These are phyloP conservation scores for Yamadazyma akitaensis DNA, from an alignment of 805 yeast genomes.

Conservation along the genomic window DNA sequence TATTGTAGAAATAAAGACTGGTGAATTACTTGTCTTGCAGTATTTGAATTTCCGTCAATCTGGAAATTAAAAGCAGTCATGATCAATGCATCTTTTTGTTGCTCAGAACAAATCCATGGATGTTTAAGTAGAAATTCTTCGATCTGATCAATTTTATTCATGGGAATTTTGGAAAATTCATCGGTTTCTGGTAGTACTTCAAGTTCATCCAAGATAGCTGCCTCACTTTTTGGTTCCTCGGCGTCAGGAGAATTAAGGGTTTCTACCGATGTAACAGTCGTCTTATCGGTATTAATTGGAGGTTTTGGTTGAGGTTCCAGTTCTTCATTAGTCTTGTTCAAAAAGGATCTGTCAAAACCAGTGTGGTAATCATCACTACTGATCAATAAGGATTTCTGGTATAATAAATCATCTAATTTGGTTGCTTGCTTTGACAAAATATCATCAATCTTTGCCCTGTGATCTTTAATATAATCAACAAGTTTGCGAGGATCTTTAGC, in stretches of 20 bases:
- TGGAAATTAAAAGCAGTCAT: slow-evolving; percentile 91
- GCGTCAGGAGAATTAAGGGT: slow-evolving; percentile 16
- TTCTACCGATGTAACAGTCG: slow-evolving; percentile 29
- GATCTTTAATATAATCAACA: slow-evolving; percentile 47
- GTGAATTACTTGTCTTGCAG: slow-evolving; percentile 66
- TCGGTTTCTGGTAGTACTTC: slow-evolving; percentile 61
- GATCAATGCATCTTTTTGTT: slow-evolving; percentile 86
- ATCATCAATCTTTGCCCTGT: slow-evolving; percentile 65
- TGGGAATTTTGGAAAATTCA: slow-evolving; percentile 57
- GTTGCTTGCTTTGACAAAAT: slow-evolving; percentile 61
- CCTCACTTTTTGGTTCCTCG: slow-evolving; percentile 2
- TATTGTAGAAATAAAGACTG: slow-evolving; percentile 81
- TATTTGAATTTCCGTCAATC: slow-evolving; percentile 52
- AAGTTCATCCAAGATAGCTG: slow-evolving; percentile 46
- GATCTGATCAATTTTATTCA: slow-evolving; percentile 46
- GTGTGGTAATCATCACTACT: slow-evolving; percentile 89
- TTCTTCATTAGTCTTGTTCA: slow-evolving; percentile 53
- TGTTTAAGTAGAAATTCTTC: slow-evolving; percentile 54
- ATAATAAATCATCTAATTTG: slow-evolving; percentile 62
- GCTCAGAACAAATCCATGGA: slow-evolving; percentile 68
- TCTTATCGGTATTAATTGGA: slow-evolving; percentile 12
- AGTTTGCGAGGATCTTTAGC: slow-evolving; percentile 36
- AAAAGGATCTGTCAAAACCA: slow-evolving; percentile 83
- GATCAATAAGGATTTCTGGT: slow-evolving; percentile 72
- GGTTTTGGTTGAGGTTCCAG: slow-evolving; percentile 5